phyloP scores from a whole-genome alignment of 2,329 filamentous ascomycete genomes.

The Thielaviopsis musarum region DNA sequence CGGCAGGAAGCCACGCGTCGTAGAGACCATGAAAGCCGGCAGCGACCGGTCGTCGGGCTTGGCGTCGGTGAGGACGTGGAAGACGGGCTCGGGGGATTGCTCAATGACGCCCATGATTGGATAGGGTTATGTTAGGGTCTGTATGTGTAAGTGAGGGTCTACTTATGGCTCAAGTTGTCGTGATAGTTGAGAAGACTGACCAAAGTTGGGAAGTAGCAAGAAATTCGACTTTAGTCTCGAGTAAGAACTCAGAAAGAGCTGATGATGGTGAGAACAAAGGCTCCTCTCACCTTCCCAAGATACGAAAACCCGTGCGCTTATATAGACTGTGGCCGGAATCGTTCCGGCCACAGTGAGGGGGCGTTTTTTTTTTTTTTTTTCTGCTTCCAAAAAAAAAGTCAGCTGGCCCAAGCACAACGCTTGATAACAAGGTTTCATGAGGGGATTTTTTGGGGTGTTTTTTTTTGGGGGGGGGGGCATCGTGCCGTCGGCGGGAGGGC shows the following conservation, averaged over 20 bases:
- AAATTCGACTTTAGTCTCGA: too few relatives aligned
- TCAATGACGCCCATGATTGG: slow-evolving; percentile 10
- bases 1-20: slow-evolving; percentile 56
- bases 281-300: background rate
- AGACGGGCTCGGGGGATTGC: slow-evolving; percentile 20
- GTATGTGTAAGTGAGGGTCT: slow-evolving; percentile 7
- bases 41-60: slow-evolving; percentile 44
- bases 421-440: background rate
- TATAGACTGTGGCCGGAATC: slow-evolving; percentile 27
- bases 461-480: background rate
- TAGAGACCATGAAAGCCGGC: slow-evolving; percentile 66
- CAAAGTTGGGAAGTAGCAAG: slow-evolving; percentile 3
- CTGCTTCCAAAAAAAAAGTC: background rate
- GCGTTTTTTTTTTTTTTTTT: background rate
- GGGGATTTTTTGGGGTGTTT: background rate
- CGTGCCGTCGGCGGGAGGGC: background rate
- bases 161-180: too few relatives aligned
- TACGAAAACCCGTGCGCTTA: slow-evolving; percentile 20
- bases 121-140: background rate
- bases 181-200: background rate
- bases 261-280: background rate
- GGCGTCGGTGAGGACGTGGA: slow-evolving; percentile 47
- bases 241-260: slow-evolving; percentile 8
- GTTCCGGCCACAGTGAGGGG: slow-evolving; percentile 10
- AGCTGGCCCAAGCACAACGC: background rate